phyloP scores from a whole-genome alignment of 2,329 filamentous ascomycete genomes.

The Fusarium incarnatum region DNA sequence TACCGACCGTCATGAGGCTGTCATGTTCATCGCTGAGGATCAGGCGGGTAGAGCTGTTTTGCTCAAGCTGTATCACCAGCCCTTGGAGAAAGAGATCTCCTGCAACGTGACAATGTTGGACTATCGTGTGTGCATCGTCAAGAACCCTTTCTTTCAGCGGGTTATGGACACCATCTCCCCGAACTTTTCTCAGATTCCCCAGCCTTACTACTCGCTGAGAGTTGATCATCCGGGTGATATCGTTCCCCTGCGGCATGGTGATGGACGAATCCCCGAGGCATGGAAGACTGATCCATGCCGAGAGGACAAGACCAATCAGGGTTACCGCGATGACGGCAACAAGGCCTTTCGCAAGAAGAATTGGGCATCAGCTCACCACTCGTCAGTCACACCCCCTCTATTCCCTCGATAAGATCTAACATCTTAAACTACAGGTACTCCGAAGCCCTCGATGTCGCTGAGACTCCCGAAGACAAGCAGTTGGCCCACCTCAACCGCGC shows the following conservation, averaged over 20 bases:
- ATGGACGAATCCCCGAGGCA: background rate
- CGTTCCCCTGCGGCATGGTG: background rate
- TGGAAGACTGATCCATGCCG: background rate
- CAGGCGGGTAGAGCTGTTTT: background rate
- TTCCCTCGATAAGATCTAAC: background rate
- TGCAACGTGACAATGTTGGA: background rate
- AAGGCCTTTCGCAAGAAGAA: background rate
- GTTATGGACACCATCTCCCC: background rate
- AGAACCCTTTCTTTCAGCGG: conserved; percentile 2
- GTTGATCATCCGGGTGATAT: conserved; percentile 1
- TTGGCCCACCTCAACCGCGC: conserved; percentile 5
- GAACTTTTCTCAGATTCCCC: background rate
- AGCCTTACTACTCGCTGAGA: background rate
- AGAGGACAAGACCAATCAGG: background rate
- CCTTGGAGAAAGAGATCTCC: background rate
- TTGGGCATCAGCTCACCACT: background rate
- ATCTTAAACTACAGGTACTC: background rate
- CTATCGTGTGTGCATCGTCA: background rate
- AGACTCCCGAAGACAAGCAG: background rate
- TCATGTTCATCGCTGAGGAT: background rate
- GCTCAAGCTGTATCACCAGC: background rate
- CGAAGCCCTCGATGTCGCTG: background rate
- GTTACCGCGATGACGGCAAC: background rate
- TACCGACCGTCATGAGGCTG: background rate
- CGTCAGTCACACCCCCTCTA: background rate